Percentiles rank a stretch among this genome's conserved stretches.
Evolutionary conservation across 2,329 filamentous ascomycete genomes (phyloP).

Genomic region (Apiospora arundinis): DNA sequence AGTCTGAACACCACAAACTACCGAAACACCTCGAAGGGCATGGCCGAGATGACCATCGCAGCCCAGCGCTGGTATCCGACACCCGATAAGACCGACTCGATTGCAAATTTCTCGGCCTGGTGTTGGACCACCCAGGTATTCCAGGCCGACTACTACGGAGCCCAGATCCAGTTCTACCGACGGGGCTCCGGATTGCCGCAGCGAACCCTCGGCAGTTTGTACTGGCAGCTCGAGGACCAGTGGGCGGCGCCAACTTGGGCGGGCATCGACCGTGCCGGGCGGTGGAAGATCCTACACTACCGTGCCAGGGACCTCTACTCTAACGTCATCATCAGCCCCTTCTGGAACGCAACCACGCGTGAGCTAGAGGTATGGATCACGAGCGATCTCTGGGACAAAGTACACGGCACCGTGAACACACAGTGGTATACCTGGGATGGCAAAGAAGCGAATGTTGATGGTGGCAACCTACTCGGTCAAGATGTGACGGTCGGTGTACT

Average conservation of each 20-base stretch:
- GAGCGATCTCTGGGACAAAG: constrained; percentile 61
- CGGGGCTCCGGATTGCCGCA: constrained; percentile 63
- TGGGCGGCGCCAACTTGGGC: constrained; percentile 71
- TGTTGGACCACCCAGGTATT: constrained; percentile 68
- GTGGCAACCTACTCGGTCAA: constrained; percentile 36
- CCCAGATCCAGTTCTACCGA: constrained; percentile 67
- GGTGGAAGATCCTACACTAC: constrained; percentile 69
- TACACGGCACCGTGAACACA: constrained; percentile 52
- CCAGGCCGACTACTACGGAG: constrained; percentile 67
- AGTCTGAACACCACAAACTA: constrained; percentile 54
- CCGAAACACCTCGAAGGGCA: constrained; percentile 48
- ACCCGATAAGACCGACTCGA: constrained; percentile 56
- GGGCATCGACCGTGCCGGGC: constrained; percentile 65
- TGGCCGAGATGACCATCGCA: constrained; percentile 64
- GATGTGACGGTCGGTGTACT: constrained; percentile 54
- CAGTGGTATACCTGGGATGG: constrained; percentile 60
- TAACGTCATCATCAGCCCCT: constrained; percentile 64
- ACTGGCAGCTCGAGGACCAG: constrained; percentile 71
- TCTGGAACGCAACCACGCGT: constrained; percentile 57
- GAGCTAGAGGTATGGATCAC: constrained; percentile 60
- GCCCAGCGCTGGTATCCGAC: constrained; percentile 62
- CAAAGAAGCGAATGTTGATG: background rate
- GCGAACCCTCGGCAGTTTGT: constrained; percentile 64
- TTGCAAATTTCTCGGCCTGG: constrained; percentile 68
- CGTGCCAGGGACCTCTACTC: constrained; percentile 63